These are phyloP conservation scores for Lupinus albus DNA, from an alignment of 306 rosid genomes.

Conservation along the genomic window DNA sequence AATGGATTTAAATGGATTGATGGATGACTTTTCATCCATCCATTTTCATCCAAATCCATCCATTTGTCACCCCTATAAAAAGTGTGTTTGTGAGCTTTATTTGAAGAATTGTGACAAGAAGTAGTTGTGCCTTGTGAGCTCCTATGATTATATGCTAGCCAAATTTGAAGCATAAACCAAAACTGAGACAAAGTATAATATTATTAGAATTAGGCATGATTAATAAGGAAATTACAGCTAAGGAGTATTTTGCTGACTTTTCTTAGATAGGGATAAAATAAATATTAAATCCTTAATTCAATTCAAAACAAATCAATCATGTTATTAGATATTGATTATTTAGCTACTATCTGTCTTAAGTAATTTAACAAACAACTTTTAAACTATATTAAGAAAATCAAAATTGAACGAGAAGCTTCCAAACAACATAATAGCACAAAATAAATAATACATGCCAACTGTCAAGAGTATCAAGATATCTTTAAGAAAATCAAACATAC, in stretches of 20 bases:
- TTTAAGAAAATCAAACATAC: no score
- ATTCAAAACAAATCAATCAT: background rate
- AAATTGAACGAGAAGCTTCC: slow-evolving; percentile 16
- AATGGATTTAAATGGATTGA: no score
- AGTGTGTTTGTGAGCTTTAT: no score
- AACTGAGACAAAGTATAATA: no score
- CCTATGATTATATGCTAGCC: background rate
- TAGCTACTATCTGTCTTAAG: slow-evolving; percentile 4
- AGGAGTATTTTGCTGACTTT: slow-evolving; percentile 19
- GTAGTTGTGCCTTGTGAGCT: background rate
- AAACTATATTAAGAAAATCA: slow-evolving; percentile 1
- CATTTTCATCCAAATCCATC: no score
- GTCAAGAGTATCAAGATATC: no score
- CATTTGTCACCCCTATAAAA: no score
- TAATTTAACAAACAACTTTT: slow-evolving; percentile 5
- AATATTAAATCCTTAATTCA: no score
- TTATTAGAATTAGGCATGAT: background rate
- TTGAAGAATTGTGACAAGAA: background rate
- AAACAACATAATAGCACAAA: background rate
- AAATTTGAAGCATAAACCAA: slow-evolving; percentile 2
- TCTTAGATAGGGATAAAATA: background rate
- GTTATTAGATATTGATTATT: no score
- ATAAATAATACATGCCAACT: no score
- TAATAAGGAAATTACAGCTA: background rate
- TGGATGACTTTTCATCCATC: no score